Percentiles rank a stretch among this genome's conserved stretches.
These are phyloP conservation scores for Plasmopara muralis DNA, from an alignment of 352 stramenopile species.

Conservation along the genomic window DNA sequence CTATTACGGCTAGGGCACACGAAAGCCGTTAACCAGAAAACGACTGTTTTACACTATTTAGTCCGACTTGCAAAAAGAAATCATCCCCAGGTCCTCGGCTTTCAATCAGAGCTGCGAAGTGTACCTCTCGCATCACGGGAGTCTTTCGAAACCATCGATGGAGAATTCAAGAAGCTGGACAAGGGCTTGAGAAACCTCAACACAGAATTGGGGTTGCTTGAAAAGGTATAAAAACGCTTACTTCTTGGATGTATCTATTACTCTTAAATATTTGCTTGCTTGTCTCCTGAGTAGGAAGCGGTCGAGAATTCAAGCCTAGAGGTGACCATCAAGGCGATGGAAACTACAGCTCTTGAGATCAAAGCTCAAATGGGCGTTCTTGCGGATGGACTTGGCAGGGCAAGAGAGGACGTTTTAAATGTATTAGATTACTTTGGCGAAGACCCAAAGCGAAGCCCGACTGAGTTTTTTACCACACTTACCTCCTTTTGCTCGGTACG, in stretches of 20 bases:
- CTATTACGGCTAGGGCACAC: constrained; percentile 90
- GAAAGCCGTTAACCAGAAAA: constrained; percentile 96
- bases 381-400: constrained; percentile 25
- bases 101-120: constrained; percentile 84
- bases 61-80: constrained; percentile 95
- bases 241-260: not conserved
- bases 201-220: constrained; percentile 37
- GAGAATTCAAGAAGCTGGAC: constrained; percentile 58
- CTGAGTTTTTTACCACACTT: constrained; percentile 77
- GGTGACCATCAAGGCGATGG: constrained; percentile 32
- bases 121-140: constrained; percentile 82
- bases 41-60: constrained; percentile 97
- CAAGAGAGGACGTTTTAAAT: constrained; percentile 52
- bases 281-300: constrained; percentile 20
- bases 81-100: constrained; percentile 88
- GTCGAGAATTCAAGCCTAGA: constrained; percentile 19
- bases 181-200: constrained; percentile 39
- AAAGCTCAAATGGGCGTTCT: constrained; percentile 39
- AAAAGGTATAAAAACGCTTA: constrained; percentile 26
- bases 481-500: constrained; percentile 65
- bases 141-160: constrained; percentile 59
- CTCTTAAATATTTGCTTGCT: constrained; percentile 2
- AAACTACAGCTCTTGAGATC: constrained; percentile 30
- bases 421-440: constrained; percentile 86
- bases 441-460: constrained; percentile 62